These are phyloP conservation scores for Xylogone sp. DNA, from an alignment of 2,329 filamentous ascomycete species.

Conservation along the genomic window DNA sequence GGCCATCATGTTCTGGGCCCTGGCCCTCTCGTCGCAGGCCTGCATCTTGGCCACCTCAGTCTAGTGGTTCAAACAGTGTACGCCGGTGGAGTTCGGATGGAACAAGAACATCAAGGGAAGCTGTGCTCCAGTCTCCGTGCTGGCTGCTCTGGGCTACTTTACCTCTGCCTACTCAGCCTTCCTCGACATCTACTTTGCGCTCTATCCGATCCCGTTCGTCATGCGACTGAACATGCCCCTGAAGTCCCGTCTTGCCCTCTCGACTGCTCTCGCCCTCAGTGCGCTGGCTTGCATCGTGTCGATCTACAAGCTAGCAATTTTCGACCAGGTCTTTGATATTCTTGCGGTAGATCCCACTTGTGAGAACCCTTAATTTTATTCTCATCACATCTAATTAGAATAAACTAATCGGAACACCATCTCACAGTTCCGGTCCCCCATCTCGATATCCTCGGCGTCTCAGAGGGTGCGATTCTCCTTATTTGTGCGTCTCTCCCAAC, in stretches of 20 bases:
- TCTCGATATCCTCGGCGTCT: constrained; percentile 24
- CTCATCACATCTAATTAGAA: constrained; percentile 5
- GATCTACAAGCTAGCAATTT: constrained; percentile 25
- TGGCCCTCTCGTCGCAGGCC: constrained; percentile 28
- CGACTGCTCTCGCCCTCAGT: constrained; percentile 22
- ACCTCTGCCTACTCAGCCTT: constrained; percentile 27
- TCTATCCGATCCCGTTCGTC: constrained; percentile 28
- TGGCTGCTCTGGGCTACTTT: constrained; percentile 25
- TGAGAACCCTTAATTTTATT: constrained; percentile 11
- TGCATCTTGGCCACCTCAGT: constrained; percentile 26
- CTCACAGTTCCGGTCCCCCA: constrained; percentile 20
- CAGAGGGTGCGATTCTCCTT: constrained; percentile 9
- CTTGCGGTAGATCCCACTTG: constrained; percentile 24
- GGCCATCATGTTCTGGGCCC: constrained; percentile 25
- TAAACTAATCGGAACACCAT: neutral
- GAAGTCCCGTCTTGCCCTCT: constrained; percentile 20
- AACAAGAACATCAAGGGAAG: constrained; percentile 21
- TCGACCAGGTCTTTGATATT: constrained; percentile 20
- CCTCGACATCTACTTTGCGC: constrained; percentile 29
- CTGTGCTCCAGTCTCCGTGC: constrained; percentile 19
- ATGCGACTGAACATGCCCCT: constrained; percentile 30
- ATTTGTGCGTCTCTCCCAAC: constrained; percentile 5
- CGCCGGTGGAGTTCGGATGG: constrained; percentile 23
- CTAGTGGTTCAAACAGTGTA: constrained; percentile 29
- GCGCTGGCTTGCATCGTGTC: constrained; percentile 24